Percentiles rank a stretch among this genome's conserved stretches.
These are phyloP conservation scores for Wallacemonas sp. DNA, from an alignment of 208 protist genomes.

Conservation along the genomic window DNA sequence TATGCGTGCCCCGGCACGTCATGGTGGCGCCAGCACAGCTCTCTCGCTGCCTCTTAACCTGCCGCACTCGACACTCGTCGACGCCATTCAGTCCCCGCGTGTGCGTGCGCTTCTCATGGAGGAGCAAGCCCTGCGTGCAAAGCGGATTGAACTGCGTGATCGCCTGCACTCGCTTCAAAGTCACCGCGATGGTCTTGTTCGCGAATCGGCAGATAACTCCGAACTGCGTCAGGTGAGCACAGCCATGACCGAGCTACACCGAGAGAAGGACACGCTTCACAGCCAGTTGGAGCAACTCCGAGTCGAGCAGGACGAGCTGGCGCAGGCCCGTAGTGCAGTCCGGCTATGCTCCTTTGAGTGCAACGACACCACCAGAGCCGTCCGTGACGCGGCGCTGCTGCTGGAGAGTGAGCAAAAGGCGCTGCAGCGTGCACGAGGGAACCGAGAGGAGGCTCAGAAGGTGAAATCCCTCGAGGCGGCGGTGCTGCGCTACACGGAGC, in stretches of 20 bases:
- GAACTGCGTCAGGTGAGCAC: conserved; percentile 5
- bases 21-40: too few species aligned
- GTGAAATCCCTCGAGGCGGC: background rate
- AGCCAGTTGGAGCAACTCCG: conserved; percentile 23
- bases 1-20: too few species aligned
- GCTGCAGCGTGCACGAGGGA: conserved; percentile 3
- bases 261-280: conserved; percentile 15
- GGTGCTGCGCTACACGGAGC: conserved; percentile 1
- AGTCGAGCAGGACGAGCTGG: conserved; percentile 16
- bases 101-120: conserved; percentile 21
- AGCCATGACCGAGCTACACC: conserved; percentile 11
- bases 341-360: background rate
- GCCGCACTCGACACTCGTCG: conserved; percentile 30
- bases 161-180: conserved; percentile 15
- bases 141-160: conserved; percentile 13
- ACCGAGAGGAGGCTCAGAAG: background rate
- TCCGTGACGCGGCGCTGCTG: conserved; percentile 10
- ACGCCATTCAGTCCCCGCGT: conserved; percentile 20
- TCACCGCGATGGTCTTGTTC: conserved; percentile 13
- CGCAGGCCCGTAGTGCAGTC: conserved; percentile 1
- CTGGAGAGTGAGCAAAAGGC: conserved; percentile 13
- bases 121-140: conserved; percentile 27
- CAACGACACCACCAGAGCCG: conserved; percentile 2
- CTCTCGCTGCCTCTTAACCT: conserved; percentile 6
- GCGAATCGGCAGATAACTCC: conserved; percentile 5